phyloP scores from a whole-genome alignment of 495 filamentous ascomycete genomes.

The Trypethelium eluteriae region DNA sequence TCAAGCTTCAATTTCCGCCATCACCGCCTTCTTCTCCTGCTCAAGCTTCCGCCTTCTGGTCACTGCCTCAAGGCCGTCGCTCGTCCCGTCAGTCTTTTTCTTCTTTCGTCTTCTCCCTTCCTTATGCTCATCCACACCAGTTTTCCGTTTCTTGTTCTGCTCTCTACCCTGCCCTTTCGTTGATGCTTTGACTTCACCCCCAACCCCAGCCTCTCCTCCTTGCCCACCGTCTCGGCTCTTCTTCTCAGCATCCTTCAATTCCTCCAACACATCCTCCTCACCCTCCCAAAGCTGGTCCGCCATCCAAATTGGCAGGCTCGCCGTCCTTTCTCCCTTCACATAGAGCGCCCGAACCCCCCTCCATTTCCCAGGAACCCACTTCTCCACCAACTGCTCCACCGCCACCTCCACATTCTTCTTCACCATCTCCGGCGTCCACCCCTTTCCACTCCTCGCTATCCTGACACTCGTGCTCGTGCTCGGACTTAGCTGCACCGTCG shows the following conservation, averaged over 20 bases:
- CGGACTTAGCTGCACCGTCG: conserved; percentile 66
- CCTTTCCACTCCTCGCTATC: conserved; percentile 52
- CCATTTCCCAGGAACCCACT: conserved; percentile 77
- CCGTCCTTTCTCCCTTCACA: conserved; percentile 79
- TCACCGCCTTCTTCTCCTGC: background rate
- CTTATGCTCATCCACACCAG: background rate
- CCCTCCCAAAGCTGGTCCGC: conserved; percentile 84
- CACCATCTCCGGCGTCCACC: conserved; percentile 64
- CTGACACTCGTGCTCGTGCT: conserved; percentile 34
- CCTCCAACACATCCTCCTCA: conserved; percentile 63
- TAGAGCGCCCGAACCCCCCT: conserved; percentile 72
- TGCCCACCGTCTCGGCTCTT: conserved; percentile 58
- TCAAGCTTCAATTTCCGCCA: background rate
- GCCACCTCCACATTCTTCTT: conserved; percentile 72
- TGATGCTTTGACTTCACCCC: background rate
- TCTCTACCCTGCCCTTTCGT: conserved; percentile 11
- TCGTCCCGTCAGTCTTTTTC: background rate
- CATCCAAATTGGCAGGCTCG: conserved; percentile 84
- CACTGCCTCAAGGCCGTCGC: background rate
- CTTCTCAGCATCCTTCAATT: conserved; percentile 31
- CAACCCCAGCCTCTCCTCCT: conserved; percentile 18
- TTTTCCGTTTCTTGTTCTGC: conserved; percentile 32
- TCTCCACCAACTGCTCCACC: conserved; percentile 58
- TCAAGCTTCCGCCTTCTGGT: background rate
- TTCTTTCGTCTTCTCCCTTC: background rate